These are phyloP conservation scores for Chlamydomonas schloesseri DNA, from an alignment of 139 green algal species.

Conservation along the genomic window DNA sequence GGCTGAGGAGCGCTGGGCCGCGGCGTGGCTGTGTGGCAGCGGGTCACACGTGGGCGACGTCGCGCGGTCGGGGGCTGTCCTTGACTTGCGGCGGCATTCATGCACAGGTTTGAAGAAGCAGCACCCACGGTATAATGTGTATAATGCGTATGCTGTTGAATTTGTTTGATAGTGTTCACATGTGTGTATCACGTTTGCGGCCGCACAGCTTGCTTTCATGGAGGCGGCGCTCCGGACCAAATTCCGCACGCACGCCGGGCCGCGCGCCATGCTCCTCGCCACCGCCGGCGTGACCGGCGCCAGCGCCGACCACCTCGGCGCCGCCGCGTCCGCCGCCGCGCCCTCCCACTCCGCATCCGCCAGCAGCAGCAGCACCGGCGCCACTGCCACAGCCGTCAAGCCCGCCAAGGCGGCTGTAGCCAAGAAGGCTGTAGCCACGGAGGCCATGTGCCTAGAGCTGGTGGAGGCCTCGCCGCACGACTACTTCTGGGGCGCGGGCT, in stretches of 20 bases:
- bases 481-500: conserved; percentile 90
- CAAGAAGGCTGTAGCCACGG: background rate
- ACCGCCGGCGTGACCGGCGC: conserved; percentile 51
- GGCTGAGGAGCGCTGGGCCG: no score
- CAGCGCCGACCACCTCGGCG: background rate
- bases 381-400: background rate
- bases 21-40: no score
- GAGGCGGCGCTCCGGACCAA: conserved; percentile 83
- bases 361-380: background rate
- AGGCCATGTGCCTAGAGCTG: conserved; percentile 26
- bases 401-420: background rate
- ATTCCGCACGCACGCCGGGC: conserved; percentile 81
- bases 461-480: conserved; percentile 59
- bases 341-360: background rate
- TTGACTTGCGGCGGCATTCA: no score
- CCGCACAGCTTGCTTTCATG: conserved; percentile 76
- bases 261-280: conserved; percentile 84
- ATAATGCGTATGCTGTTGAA: no score
- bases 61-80: no score
- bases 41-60: no score
- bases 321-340: background rate
- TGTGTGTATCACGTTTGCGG: no score
- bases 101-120: no score
- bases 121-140: no score
- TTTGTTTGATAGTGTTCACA: no score